A percentile compares a stretch with the other conserved stretches of the same genome.
Evolutionary conservation across 805 yeast species (phyloP).

Genomic region (Candida ortonii): DNA sequence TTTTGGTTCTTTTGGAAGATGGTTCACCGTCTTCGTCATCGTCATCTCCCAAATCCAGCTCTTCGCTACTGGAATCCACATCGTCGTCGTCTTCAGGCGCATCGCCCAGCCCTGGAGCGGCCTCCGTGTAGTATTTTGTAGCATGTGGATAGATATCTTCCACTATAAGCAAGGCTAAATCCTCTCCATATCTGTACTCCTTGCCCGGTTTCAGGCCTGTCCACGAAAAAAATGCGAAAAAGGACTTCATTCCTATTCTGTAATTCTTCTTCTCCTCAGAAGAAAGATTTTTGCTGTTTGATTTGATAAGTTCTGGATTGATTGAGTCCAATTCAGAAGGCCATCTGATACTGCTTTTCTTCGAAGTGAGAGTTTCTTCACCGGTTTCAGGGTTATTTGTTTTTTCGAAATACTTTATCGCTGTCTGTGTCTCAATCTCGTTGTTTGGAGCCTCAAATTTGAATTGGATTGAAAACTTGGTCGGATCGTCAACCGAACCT

Average conservation of each 20-base stretch:
- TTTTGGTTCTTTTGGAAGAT: constrained; percentile 6
- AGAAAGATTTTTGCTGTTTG: constrained; percentile 37
- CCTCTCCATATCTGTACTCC: constrained; percentile 77
- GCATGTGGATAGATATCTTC: constrained; percentile 88
- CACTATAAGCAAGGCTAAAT: constrained; percentile 63
- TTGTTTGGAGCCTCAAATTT: constrained; percentile 48
- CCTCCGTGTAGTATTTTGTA: constrained; percentile 74
- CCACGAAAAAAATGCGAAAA: constrained; percentile 87
- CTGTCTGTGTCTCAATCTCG: constrained; percentile 52
- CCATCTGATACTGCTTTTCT: constrained; percentile 61
- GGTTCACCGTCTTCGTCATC: constrained; percentile 6
- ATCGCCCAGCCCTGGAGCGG: constrained; percentile 57
- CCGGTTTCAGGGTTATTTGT: constrained; percentile 46
- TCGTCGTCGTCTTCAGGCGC: constrained; percentile 52
- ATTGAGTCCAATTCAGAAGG: constrained; percentile 57
- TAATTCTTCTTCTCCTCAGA: constrained; percentile 57
- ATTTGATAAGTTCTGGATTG: constrained; percentile 51
- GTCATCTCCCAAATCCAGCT: constrained; percentile 37
- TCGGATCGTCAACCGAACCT: constrained; percentile 36
- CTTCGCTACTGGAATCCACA: constrained; percentile 39
- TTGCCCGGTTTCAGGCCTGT: constrained; percentile 75
- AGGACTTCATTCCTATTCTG: constrained; percentile 72
- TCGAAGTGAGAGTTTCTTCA: constrained; percentile 53
- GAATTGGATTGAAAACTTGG: constrained; percentile 56
- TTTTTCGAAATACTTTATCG: constrained; percentile 58